A percentile compares a stretch with the other conserved stretches of the same genome.
Conservation (phyloP, 306 rosid species). For the Fragaria ananassa region DNA sequence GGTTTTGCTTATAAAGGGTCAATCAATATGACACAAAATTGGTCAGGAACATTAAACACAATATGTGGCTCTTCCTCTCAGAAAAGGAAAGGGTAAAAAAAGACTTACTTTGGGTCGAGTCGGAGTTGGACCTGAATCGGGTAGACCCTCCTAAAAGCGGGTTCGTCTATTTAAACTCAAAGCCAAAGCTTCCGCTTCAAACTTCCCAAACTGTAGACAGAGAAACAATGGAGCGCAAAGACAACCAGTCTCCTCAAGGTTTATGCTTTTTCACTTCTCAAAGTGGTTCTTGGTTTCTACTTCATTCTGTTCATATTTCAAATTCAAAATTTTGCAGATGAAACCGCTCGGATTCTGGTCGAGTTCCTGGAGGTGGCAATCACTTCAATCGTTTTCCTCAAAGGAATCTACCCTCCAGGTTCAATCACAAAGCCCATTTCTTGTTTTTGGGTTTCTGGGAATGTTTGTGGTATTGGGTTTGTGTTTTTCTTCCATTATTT, state of each 20-base stretch:
- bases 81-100: background rate
- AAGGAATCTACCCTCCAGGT: conserved; percentile 87
- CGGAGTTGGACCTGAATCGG: background rate
- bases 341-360: conserved; percentile 57
- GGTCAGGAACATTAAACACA: no score
- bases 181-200: background rate
- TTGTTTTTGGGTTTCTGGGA: conserved; percentile 27
- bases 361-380: conserved; percentile 85
- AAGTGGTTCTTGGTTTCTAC: background rate
- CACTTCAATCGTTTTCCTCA: conserved; percentile 66
- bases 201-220: background rate
- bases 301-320: background rate
- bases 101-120: background rate
- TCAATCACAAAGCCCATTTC: background rate
- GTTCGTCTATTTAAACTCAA: background rate
- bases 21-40: no score
- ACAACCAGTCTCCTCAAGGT: conserved; percentile 60
- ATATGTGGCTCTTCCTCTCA: no score
- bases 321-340: conserved; percentile 34
- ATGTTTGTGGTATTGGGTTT: background rate
- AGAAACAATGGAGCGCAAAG: conserved; percentile 46
- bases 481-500: background rate
- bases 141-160: background rate
- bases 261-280: background rate
- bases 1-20: no score